Evolutionary conservation across 345 rosid species (phyloP).

Genomic region (Murraya paniculata): DNA sequence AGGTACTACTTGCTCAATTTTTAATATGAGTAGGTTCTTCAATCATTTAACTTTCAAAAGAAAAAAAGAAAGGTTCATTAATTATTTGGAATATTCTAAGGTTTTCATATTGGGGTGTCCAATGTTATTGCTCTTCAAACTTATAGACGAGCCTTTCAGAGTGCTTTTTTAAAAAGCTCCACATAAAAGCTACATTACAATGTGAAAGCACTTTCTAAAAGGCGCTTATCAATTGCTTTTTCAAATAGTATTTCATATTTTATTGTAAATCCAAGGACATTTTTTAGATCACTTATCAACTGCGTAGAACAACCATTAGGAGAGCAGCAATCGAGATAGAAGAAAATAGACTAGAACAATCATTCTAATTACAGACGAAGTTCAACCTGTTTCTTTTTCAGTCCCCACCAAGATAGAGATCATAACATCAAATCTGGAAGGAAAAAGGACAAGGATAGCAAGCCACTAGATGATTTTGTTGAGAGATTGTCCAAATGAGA

Average conservation of each 20-base stretch:
- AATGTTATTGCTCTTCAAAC: neutral
- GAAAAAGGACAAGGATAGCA: neutral
- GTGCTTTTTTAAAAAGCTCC: neutral
- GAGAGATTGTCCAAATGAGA: neutral
- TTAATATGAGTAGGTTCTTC: neutral
- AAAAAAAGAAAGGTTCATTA: neutral
- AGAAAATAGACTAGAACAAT: neutral
- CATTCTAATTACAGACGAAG: neutral
- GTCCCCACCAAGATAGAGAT: neutral
- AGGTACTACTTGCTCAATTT: constrained; percentile 47
- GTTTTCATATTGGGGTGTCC: neutral
- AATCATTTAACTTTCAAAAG: no score
- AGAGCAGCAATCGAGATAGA: neutral
- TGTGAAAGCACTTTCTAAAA: neutral
- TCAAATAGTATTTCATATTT: neutral
- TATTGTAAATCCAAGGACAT: neutral
- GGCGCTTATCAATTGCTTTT: neutral
- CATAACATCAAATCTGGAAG: neutral
- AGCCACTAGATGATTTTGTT: neutral
- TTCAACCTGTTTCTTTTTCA: neutral
- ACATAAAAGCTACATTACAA: neutral
- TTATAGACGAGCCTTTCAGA: neutral
- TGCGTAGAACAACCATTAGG: neutral
- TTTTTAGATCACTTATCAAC: neutral
- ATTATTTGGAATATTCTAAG: neutral